Conservation (phyloP, 1,139 yeast genomes). For the Saccharomyces hybrid region DNA sequence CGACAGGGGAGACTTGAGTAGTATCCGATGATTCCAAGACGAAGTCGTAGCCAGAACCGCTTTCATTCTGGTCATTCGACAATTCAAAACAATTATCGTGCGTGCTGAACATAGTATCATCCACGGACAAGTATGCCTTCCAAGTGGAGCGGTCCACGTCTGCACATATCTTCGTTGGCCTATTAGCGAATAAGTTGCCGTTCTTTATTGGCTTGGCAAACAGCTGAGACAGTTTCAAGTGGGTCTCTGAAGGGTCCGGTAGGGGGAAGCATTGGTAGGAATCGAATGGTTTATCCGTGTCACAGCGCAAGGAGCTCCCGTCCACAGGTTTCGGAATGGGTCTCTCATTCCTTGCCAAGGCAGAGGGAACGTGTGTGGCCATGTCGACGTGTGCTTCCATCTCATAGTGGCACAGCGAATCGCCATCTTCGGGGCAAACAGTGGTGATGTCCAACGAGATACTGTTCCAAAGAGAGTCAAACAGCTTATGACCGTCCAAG, state of each 20-base stretch:
- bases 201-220: slow-evolving; percentile 67
- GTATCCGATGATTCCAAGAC: slow-evolving; percentile 36
- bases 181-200: slow-evolving; percentile 46
- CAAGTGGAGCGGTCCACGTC: slow-evolving; percentile 39
- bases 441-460: slow-evolving; percentile 82
- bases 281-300: slow-evolving; percentile 47
- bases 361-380: slow-evolving; percentile 64
- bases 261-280: slow-evolving; percentile 73
- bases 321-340: slow-evolving; percentile 78
- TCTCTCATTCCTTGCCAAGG: slow-evolving; percentile 52
- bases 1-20: slow-evolving; percentile 33
- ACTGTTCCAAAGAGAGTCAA: slow-evolving; percentile 90
- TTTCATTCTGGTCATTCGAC: slow-evolving; percentile 25
- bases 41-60: slow-evolving; percentile 33
- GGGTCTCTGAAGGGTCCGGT: slow-evolving; percentile 44
- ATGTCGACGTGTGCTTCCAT: slow-evolving; percentile 69
- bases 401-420: slow-evolving; percentile 39
- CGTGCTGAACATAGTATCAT: slow-evolving; percentile 28
- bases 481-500: slow-evolving; percentile 90
- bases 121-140: slow-evolving; percentile 34
- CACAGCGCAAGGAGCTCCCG: slow-evolving; percentile 66
- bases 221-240: slow-evolving; percentile 53
- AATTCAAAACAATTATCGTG: slow-evolving; percentile 34
- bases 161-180: slow-evolving; percentile 39
- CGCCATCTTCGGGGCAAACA: slow-evolving; percentile 35